Percentiles rank a stretch among this genome's conserved stretches.
Evolutionary conservation across 2,329 filamentous ascomycete species (phyloP).

Genomic region (Talaromyces verruculosus): DNA sequence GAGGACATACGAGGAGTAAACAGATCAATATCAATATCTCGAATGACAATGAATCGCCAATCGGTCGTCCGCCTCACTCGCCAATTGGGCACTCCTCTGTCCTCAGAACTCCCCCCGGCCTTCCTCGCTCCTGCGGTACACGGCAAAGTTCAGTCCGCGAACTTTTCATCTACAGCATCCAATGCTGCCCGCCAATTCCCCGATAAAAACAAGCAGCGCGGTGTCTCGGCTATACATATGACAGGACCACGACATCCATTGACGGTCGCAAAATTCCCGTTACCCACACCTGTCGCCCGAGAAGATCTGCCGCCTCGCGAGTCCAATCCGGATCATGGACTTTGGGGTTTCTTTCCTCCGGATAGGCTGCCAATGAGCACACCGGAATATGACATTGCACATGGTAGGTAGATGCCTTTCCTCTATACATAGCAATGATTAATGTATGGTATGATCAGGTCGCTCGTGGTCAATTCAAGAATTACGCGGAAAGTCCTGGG

Average conservation of each 20-base stretch:
- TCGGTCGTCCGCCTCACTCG: conserved; percentile 35
- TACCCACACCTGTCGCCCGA: conserved; percentile 69
- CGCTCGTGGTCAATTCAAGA: conserved; percentile 83
- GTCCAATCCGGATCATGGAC: conserved; percentile 73
- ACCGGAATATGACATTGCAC: conserved; percentile 67
- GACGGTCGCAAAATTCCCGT: conserved; percentile 67
- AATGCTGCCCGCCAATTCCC: conserved; percentile 52
- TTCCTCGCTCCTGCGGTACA: conserved; percentile 47
- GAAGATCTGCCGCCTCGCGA: conserved; percentile 50
- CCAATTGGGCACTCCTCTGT: conserved; percentile 34
- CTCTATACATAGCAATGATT: conserved; percentile 22
- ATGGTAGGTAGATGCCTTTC: conserved; percentile 55
- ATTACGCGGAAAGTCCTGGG: conserved; percentile 85
- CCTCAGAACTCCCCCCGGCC: conserved; percentile 44
- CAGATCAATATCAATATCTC: conserved; percentile 10
- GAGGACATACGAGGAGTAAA: neutral
- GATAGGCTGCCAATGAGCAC: conserved; percentile 67
- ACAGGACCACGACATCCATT: conserved; percentile 74
- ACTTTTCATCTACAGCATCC: conserved; percentile 57
- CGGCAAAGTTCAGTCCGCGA: conserved; percentile 34
- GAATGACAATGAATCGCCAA: conserved; percentile 39
- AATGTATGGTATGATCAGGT: conserved; percentile 45
- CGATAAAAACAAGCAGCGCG: conserved; percentile 77
- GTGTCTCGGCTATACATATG: conserved; percentile 75
- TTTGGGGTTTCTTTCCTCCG: conserved; percentile 87